Percentiles rank a stretch among this genome's conserved stretches.
Conservation (phyloP, 345 rosid species). For the Boechera stricta region DNA sequence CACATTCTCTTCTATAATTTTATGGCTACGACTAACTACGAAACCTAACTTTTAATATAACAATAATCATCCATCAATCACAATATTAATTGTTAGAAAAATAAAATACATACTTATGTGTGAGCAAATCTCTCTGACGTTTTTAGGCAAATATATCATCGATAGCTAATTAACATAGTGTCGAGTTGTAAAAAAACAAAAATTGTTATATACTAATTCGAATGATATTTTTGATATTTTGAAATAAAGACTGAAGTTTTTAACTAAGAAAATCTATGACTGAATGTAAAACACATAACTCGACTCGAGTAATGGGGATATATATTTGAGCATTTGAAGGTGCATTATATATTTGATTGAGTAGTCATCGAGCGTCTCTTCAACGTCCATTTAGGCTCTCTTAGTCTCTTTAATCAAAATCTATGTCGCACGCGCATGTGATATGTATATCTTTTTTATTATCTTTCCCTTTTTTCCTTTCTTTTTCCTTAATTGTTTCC, state of each 20-base stretch:
- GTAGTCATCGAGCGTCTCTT: conserved; percentile 18
- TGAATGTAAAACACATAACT: neutral
- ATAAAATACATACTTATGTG: neutral
- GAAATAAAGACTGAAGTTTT: neutral
- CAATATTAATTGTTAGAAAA: neutral
- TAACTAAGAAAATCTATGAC: neutral
- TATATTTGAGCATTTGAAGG: neutral
- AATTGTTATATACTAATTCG: neutral
- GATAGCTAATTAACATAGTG: neutral
- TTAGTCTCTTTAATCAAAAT: conserved; percentile 27
- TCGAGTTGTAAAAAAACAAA: neutral
- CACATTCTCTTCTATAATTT: conserved; percentile 27
- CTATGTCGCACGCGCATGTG: conserved; percentile 24
- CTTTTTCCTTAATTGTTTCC: neutral
- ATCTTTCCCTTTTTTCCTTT: neutral
- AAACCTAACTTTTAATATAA: conserved; percentile 36
- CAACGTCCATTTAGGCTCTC: conserved; percentile 30
- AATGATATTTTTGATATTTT: neutral
- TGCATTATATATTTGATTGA: neutral
- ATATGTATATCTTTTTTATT: neutral
- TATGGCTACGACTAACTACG: conserved; percentile 26
- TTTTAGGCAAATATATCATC: neutral
- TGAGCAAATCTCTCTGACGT: neutral
- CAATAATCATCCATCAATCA: conserved; percentile 22
- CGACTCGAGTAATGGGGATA: neutral